Evolutionary conservation across 176 grass and related monocot genomes (phyloP), one percentile per base, ranked within the genome.

Genomic region (Canna indica): DNA sequence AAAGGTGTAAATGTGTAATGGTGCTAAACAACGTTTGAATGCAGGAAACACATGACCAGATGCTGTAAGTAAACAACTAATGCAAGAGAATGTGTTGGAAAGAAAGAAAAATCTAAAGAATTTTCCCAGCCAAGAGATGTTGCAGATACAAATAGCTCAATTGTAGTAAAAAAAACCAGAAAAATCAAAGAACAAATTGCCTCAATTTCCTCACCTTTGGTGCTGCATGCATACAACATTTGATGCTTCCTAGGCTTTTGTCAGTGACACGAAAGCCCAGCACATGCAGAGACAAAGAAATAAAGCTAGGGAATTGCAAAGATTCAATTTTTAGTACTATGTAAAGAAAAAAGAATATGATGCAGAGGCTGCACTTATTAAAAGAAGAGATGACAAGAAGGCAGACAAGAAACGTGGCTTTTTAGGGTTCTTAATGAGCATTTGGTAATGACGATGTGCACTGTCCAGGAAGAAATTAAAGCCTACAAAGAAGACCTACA

Each of bases 331-430:
- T 5, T 44, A 17, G 13, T 5, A 26, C 35, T 68, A 27, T 17
- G 44, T 44, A 7, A 68, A 68, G 38, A 9, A 68, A 28, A 25
- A 68, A 24, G 13, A 22, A 42, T 68, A 68, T 45, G 35, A 41
- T 68, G 65, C 38, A 27, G 14, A 45, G 36, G 15, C 18, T 65
- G 65, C 7, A 3, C 36, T 45, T 42, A 25, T 25, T 42, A 42
- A 62, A 62, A 62, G 59, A 62, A 62, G 59, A 62, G 59, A 29
- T 62, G 59, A 62, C 59, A 22, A 57, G 53, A 25, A 57, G 53
- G n/a, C 20, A 57, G 8, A 58, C 9, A 58, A 11, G n/a, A 25
- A 25, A 2, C 22, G 20, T 58, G 25, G 53, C 24, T 11, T 44
- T 44, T 44, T 58, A 58, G 53, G 53, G 53, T 58, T 58, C n/a